Evolutionary conservation across 169 alveolate genomes (phyloP).

Genomic region (Babesia sp.): DNA sequence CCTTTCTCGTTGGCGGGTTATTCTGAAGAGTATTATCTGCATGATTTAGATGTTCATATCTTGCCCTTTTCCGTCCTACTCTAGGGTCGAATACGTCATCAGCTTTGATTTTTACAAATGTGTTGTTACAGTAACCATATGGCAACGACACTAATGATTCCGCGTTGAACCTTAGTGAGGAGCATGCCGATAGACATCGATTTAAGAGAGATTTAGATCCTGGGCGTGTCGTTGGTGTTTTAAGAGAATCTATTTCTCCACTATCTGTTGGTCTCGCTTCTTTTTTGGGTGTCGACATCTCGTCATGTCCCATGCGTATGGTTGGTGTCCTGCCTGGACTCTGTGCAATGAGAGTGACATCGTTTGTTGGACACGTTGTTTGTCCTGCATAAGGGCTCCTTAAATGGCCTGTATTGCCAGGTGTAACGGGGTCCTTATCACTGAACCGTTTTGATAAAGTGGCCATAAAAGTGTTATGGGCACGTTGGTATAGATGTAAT

Average conservation of each 20-base stretch:
- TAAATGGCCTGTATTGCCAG: neutral
- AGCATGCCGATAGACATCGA: conserved; percentile 4
- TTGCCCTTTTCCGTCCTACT: conserved; percentile 16
- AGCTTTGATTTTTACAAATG: conserved; percentile 48
- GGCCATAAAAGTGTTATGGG: conserved; percentile 17
- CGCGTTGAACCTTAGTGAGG: conserved; percentile 57
- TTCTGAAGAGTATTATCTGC: neutral
- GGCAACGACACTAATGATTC: conserved; percentile 55
- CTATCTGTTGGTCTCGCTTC: neutral
- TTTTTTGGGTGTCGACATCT: neutral
- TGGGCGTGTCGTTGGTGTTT: conserved; percentile 9
- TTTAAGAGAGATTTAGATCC: neutral
- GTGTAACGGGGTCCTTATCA: neutral
- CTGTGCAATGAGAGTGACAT: neutral
- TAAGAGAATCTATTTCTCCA: neutral
- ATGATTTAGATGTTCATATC: neutral
- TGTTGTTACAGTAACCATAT: conserved; percentile 47
- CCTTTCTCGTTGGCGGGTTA: conserved; percentile 1
- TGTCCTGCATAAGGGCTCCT: neutral
- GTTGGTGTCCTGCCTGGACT: conserved; percentile 1
- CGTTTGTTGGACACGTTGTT: neutral
- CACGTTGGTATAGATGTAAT: conserved; percentile 16
- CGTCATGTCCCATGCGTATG: neutral
- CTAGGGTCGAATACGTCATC: conserved; percentile 47
- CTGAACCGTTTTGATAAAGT: neutral